Conservation (phyloP, 2,329 filamentous ascomycete species). For the Diaporthe sp. region DNA sequence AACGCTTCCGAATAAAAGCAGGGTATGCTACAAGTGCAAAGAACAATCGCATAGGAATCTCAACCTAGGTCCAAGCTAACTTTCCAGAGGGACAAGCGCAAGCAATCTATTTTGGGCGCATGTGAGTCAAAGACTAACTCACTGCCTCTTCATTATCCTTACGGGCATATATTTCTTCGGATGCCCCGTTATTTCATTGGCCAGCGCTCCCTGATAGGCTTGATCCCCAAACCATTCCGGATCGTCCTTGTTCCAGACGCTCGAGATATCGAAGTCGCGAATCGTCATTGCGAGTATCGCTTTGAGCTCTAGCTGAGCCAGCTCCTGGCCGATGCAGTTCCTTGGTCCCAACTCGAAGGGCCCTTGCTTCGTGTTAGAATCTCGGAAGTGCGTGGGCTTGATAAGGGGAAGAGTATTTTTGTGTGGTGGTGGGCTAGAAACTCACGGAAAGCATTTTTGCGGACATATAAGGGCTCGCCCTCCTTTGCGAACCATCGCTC, state of each 20-base stretch:
- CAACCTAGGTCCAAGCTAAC: not conserved
- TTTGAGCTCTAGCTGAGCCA: constrained; percentile 52
- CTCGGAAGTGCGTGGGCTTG: too few relatives aligned
- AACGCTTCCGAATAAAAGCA: not conserved
- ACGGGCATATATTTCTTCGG: constrained; percentile 34
- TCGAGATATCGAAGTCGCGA: constrained; percentile 36
- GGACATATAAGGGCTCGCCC: constrained; percentile 44
- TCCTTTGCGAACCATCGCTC: constrained; percentile 54
- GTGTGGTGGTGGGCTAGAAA: not conserved
- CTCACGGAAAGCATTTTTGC: constrained; percentile 46
- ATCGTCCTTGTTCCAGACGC: constrained; percentile 32
- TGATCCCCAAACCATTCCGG: constrained; percentile 32
- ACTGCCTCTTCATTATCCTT: constrained; percentile 13
- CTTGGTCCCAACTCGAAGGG: constrained; percentile 54
- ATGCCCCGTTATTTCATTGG: constrained; percentile 29
- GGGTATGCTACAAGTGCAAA: not conserved
- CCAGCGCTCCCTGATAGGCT: constrained; percentile 10
- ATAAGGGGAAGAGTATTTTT: too few relatives aligned
- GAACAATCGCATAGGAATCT: not conserved
- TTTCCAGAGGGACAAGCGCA: not conserved
- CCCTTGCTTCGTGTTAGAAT: not conserved
- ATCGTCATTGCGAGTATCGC: constrained; percentile 42
- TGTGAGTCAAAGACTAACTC: not conserved
- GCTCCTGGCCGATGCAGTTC: constrained; percentile 52
- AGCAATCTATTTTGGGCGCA: too few relatives aligned